Percentiles rank a stretch among this genome's conserved stretches.
phyloP scores from a whole-genome alignment of 768 basidiomycete species.

The Amyloporia xantha region DNA sequence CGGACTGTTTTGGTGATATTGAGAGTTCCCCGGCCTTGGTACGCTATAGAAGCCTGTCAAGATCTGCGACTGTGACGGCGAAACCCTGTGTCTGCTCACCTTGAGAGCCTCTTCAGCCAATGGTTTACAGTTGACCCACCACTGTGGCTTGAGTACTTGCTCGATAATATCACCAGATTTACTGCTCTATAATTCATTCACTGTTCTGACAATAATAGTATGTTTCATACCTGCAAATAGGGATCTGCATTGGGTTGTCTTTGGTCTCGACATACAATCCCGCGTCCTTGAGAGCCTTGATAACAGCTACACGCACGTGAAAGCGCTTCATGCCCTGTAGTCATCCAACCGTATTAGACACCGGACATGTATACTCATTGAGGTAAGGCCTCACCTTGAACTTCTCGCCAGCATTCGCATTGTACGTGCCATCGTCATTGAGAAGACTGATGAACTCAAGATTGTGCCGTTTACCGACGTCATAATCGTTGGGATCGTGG shows the following conservation, averaged over 20 bases:
- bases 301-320: constrained; percentile 80
- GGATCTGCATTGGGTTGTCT: constrained; percentile 97
- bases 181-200: constrained; percentile 30
- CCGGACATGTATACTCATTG: not conserved
- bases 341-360: not conserved
- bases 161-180: constrained; percentile 98
- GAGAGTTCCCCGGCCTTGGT: constrained; percentile 81
- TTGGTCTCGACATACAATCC: constrained; percentile 87
- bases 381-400: constrained; percentile 48
- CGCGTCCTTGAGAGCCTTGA: constrained; percentile 75
- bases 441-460: constrained; percentile 91
- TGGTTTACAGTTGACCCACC: constrained; percentile 95
- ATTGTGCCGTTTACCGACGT: constrained; percentile 81
- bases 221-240: constrained; percentile 68
- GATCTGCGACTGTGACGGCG: not conserved
- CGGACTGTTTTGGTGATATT: constrained; percentile 80
- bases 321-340: constrained; percentile 95
- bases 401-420: constrained; percentile 74
- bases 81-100: constrained; percentile 39
- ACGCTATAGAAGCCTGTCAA: constrained; percentile 42
- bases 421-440: constrained; percentile 96
- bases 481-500: constrained; percentile 96
- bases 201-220: not conserved
- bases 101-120: constrained; percentile 86
- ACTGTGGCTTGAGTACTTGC: constrained; percentile 92